A percentile compares a stretch with the other conserved stretches of the same genome.
phyloP scores from a whole-genome alignment of 1,284 basidiomycete species.

The Trichosporon ovoides region DNA sequence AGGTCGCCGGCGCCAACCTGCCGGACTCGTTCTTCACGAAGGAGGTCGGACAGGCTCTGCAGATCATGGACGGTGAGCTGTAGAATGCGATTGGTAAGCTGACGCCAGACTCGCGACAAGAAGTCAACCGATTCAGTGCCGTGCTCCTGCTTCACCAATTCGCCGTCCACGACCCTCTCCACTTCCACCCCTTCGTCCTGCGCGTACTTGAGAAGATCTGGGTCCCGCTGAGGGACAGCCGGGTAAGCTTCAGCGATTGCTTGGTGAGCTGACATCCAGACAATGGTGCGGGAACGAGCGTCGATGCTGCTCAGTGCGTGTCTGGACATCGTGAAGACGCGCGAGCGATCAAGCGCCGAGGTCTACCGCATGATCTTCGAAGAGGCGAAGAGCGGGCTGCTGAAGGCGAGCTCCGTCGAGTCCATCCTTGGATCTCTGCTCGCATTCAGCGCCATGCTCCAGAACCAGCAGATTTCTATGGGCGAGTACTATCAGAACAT shows the following conservation, averaged over 20 bases:
- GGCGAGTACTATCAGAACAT: constrained; percentile 80
- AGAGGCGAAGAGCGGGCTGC: constrained; percentile 82
- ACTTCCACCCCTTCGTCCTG: constrained; percentile 79
- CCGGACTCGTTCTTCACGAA: constrained; percentile 47
- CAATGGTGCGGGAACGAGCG: constrained; percentile 77
- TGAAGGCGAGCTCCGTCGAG: constrained; percentile 66
- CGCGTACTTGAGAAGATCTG: constrained; percentile 87
- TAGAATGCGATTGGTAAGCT: background rate
- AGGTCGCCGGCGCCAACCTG: constrained; percentile 42
- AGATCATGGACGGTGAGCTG: constrained; percentile 43
- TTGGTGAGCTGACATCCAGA: constrained; percentile 27
- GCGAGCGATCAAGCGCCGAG: constrained; percentile 48
- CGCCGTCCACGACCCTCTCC: constrained; percentile 73
- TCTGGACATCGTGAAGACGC: constrained; percentile 69
- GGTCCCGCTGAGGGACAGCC: constrained; percentile 74
- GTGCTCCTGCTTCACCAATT: constrained; percentile 81
- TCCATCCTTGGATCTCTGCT: constrained; percentile 87
- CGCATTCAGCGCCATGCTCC: constrained; percentile 83
- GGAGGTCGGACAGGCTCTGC: constrained; percentile 46
- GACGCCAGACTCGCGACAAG: constrained; percentile 41
- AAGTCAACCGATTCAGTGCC: constrained; percentile 46
- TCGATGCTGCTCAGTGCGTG: constrained; percentile 85
- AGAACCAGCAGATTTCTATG: constrained; percentile 96
- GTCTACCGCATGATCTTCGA: constrained; percentile 74
- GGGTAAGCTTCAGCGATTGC: constrained; percentile 53